Evolutionary conservation across 768 basidiomycete species (phyloP).

Genomic region (Boletus huronensis): DNA sequence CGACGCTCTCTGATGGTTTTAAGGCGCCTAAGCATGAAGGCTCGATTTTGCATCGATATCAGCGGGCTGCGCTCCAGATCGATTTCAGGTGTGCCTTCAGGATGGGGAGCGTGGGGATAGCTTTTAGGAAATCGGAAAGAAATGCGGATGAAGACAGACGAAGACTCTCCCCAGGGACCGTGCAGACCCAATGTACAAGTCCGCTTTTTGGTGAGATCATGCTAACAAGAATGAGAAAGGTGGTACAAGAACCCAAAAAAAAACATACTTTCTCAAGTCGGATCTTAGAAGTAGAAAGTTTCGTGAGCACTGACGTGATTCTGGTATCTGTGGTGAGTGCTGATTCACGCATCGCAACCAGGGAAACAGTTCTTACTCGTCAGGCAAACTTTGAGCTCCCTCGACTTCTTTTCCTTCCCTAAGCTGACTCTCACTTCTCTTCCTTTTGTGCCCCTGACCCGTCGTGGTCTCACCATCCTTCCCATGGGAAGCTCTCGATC

Average conservation of each 20-base stretch:
- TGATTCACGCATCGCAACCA: background rate
- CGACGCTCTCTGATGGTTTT: conserved; percentile 65
- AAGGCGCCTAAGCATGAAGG: conserved; percentile 74
- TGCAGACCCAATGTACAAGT: conserved; percentile 83
- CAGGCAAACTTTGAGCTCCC: conserved; percentile 55
- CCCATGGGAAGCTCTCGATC: conserved; percentile 37
- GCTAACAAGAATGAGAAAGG: conserved; percentile 36
- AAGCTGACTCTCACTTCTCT: conserved; percentile 47
- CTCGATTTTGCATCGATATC: conserved; percentile 72
- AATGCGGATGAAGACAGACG: conserved; percentile 81
- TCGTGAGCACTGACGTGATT: conserved; percentile 68
- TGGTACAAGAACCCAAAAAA: background rate
- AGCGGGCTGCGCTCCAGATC: conserved; percentile 82
- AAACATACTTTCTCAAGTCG: conserved; percentile 78
- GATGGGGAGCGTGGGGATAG: conserved; percentile 65
- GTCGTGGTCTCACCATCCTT: conserved; percentile 9
- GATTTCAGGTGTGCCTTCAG: conserved; percentile 66
- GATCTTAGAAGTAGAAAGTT: conserved; percentile 63
- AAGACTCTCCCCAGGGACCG: conserved; percentile 88
- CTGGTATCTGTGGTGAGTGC: conserved; percentile 34
- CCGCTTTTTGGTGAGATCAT: conserved; percentile 67
- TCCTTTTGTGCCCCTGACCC: conserved; percentile 25
- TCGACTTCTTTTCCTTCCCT: conserved; percentile 34
- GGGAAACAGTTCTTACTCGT: conserved; percentile 52
- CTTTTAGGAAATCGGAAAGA: conserved; percentile 85